These are phyloP conservation scores for Aureobasidium namibiae DNA, from an alignment of 2,329 filamentous ascomycete species.

Conservation along the genomic window DNA sequence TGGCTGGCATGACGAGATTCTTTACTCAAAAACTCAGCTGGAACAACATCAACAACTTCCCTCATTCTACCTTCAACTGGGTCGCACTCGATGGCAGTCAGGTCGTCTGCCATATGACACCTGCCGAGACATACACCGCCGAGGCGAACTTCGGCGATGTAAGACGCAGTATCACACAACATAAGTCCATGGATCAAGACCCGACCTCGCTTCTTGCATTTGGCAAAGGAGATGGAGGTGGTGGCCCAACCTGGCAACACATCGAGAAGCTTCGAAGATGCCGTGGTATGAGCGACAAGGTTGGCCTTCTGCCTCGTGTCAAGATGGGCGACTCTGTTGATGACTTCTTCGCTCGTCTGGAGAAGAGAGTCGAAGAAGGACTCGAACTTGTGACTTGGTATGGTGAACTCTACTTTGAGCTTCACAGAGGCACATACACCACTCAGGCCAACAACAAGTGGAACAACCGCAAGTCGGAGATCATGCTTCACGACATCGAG, in stretches of 20 bases:
- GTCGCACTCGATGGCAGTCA: slow-evolving; percentile 91
- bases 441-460: slow-evolving; percentile 96
- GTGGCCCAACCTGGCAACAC: slow-evolving; percentile 87
- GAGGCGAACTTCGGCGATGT: slow-evolving; percentile 93
- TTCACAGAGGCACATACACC: slow-evolving; percentile 94
- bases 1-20: slow-evolving; percentile 94
- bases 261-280: slow-evolving; percentile 90
- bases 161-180: slow-evolving; percentile 77
- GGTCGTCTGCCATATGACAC: slow-evolving; percentile 96
- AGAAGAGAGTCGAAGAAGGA: slow-evolving; percentile 58
- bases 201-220: slow-evolving; percentile 85
- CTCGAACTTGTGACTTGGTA: slow-evolving; percentile 89
- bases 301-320: slow-evolving; percentile 74
- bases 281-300: slow-evolving; percentile 82
- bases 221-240: slow-evolving; percentile 92
- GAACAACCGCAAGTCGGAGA: slow-evolving; percentile 82
- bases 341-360: slow-evolving; percentile 81
- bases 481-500: slow-evolving; percentile 79
- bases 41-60: slow-evolving; percentile 99
- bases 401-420: slow-evolving; percentile 94
- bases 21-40: slow-evolving; percentile 98
- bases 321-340: slow-evolving; percentile 87
- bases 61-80: slow-evolving; percentile 98
- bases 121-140: slow-evolving; percentile 89
- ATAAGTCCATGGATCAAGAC: slow-evolving; percentile 94